Conservation (phyloP, 1,284 basidiomycete species). For the Polyporus tsugae region DNA sequence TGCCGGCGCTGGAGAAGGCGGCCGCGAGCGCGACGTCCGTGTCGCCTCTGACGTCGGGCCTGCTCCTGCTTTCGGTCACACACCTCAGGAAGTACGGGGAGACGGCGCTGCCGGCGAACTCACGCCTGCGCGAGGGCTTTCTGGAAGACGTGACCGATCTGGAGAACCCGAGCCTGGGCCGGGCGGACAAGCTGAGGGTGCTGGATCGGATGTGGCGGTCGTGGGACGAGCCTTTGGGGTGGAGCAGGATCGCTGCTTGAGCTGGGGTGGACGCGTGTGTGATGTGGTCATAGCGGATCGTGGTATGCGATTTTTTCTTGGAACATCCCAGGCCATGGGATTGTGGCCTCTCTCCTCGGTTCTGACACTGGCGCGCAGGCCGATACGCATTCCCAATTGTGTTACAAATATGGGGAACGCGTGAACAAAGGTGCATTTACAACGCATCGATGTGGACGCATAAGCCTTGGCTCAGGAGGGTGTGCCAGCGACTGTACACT, state of each 20-base stretch:
- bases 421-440: too few relatives aligned
- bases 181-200: conserved; percentile 77
- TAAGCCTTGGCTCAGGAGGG: too few relatives aligned
- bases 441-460: neutral
- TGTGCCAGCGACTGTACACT: too few relatives aligned
- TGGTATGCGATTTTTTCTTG: conserved; percentile 1
- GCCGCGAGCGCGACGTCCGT: conserved; percentile 39
- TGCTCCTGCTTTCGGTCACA: conserved; percentile 77
- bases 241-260: conserved; percentile 47
- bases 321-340: neutral
- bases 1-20: conserved; percentile 19
- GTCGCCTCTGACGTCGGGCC: conserved; percentile 70
- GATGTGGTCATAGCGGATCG: neutral
- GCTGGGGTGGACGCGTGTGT: neutral
- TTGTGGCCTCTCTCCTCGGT: too few relatives aligned
- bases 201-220: conserved; percentile 92
- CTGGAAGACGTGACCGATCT: conserved; percentile 88
- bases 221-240: conserved; percentile 75
- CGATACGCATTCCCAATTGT: too few relatives aligned
- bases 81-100: conserved; percentile 72
- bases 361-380: too few relatives aligned
- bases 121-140: conserved; percentile 78
- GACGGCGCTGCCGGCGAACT: conserved; percentile 58
- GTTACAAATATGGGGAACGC: too few relatives aligned
- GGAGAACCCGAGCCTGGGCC: conserved; percentile 75